Percentiles rank a stretch among this genome's conserved stretches.
Conservation (phyloP, 164 flowering plant species). For the Cinnamomum chago region DNA sequence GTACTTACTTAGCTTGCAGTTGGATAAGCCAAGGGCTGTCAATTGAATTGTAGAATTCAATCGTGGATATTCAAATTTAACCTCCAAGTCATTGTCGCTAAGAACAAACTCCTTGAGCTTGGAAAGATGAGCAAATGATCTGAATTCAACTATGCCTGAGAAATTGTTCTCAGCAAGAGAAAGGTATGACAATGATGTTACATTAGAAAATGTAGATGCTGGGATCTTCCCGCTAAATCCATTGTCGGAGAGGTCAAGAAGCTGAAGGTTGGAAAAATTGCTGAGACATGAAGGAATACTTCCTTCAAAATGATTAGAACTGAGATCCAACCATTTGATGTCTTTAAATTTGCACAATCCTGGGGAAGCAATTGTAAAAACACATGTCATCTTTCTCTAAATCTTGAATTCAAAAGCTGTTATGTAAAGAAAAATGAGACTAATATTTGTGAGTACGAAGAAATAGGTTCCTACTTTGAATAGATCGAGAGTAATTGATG, state of each 20-base stretch:
- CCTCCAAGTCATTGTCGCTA: background rate
- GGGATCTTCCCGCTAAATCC: background rate
- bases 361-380: background rate
- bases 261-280: slow-evolving; percentile 4
- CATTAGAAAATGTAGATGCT: background rate
- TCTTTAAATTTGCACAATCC: slow-evolving; percentile 10
- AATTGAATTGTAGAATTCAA: slow-evolving; percentile 7
- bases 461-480: too few relatives aligned
- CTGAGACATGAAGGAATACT: slow-evolving; percentile 7
- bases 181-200: background rate
- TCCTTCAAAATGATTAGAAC: slow-evolving; percentile 1
- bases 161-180: background rate
- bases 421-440: too few relatives aligned
- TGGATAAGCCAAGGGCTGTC: background rate
- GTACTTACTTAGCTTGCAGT: slow-evolving; percentile 1
- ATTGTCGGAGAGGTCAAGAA: slow-evolving; percentile 7
- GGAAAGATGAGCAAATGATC: slow-evolving; percentile 5
- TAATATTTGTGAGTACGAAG: too few relatives aligned
- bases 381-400: background rate
- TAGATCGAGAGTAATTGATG: too few relatives aligned
- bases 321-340: slow-evolving; percentile 5
- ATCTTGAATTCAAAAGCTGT: background rate
- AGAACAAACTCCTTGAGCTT: background rate
- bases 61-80: slow-evolving; percentile 1
- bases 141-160: background rate